phyloP scores from a whole-genome alignment of 495 filamentous ascomycete genomes.

The Entonaema liquescens region DNA sequence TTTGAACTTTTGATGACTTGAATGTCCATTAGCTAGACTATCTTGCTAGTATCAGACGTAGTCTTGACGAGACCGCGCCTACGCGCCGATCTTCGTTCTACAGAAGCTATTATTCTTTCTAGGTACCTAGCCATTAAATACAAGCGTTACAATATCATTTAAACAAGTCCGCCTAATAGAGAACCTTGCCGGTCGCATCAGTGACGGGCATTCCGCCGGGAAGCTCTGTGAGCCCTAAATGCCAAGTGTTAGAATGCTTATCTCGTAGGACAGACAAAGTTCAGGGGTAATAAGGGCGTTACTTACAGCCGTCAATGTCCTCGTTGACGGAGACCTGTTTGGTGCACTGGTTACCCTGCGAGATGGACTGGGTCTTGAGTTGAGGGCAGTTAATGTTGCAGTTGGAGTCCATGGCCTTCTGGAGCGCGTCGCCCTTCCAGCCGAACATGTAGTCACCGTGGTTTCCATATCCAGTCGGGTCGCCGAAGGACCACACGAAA shows the following conservation, averaged over 20 bases:
- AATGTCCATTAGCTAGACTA: not conserved
- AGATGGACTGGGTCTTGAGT: slow-evolving; percentile 52
- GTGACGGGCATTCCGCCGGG: slow-evolving; percentile 44
- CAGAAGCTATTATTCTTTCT: slow-evolving; percentile 6
- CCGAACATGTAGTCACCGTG: slow-evolving; percentile 56
- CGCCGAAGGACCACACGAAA: slow-evolving; percentile 55
- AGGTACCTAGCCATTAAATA: slow-evolving; percentile 1
- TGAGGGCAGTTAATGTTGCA: slow-evolving; percentile 50
- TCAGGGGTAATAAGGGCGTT: not conserved
- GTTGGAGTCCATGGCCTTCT: slow-evolving; percentile 52
- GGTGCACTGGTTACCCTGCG: slow-evolving; percentile 50
- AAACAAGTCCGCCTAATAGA: slow-evolving; percentile 20
- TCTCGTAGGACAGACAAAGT: not conserved
- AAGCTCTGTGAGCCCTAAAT: slow-evolving; percentile 41
- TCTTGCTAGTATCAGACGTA: not conserved
- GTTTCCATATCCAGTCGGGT: slow-evolving; percentile 50
- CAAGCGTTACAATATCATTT: not conserved
- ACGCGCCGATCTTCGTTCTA: not conserved
- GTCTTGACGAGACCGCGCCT: not conserved
- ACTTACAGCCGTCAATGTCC: slow-evolving; percentile 51
- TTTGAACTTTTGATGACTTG: not conserved
- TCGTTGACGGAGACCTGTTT: slow-evolving; percentile 46
- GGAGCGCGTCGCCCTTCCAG: slow-evolving; percentile 52
- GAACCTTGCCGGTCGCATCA: slow-evolving; percentile 32
- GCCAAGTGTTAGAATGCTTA: slow-evolving; percentile 2